phyloP scores from a whole-genome alignment of 345 rosid genomes.

The Lepidium aucheri region DNA sequence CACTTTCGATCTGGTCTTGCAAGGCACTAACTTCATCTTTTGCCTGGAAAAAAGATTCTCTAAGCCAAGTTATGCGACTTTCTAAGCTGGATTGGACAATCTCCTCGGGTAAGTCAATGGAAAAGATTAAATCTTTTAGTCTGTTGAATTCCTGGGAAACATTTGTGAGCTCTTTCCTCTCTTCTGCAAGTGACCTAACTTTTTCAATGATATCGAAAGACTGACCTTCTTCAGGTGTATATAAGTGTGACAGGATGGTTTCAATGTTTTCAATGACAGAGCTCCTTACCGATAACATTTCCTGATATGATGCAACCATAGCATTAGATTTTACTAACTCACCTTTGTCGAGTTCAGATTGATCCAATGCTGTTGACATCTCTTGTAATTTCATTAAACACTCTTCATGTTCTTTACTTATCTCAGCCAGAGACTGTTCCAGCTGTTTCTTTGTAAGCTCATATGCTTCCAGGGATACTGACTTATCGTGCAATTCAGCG shows the following conservation, averaged over 20 bases:
- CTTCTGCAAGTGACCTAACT: conserved; percentile 58
- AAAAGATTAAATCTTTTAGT: conserved; percentile 43
- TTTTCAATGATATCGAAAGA: conserved; percentile 45
- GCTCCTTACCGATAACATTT: conserved; percentile 41
- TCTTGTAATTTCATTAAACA: conserved; percentile 25
- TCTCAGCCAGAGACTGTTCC: conserved; percentile 31
- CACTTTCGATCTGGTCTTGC: conserved; percentile 46
- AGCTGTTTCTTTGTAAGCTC: conserved; percentile 14
- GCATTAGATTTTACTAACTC: conserved; percentile 51
- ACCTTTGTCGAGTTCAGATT: conserved; percentile 22
- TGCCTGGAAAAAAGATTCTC: conserved; percentile 49
- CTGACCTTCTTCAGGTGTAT: conserved; percentile 50
- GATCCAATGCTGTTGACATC: conserved; percentile 23
- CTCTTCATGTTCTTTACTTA: conserved; percentile 25
- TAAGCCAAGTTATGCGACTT: conserved; percentile 57
- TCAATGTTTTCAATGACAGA: conserved; percentile 47
- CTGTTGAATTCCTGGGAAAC: conserved; percentile 44
- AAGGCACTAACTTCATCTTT: conserved; percentile 42
- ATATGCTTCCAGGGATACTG: conserved; percentile 12
- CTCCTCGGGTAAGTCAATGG: conserved; percentile 56
- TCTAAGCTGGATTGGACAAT: conserved; percentile 44
- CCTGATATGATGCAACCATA: conserved; percentile 54
- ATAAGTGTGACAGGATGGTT: conserved; percentile 37
- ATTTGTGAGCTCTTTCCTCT: conserved; percentile 45
- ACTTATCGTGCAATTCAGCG: conserved; percentile 39